phyloP scores from a whole-genome alignment of 2,329 filamentous ascomycete species.

The Aspergillus calidoustus region DNA sequence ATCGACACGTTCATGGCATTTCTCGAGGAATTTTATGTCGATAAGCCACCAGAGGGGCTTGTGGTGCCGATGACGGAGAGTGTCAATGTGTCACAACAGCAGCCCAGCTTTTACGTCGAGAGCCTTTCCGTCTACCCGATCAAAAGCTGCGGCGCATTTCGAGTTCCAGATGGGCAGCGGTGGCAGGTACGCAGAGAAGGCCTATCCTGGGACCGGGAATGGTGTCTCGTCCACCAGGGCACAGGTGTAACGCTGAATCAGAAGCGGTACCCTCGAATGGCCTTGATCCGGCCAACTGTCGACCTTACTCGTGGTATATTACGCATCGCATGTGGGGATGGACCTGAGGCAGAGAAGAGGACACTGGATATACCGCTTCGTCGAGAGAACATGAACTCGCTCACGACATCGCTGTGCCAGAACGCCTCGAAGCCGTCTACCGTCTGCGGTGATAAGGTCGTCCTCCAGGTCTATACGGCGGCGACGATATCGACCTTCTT shows the following conservation, averaged over 20 bases:
- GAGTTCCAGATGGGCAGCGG: slow-evolving; percentile 62
- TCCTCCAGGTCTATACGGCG: slow-evolving; percentile 71
- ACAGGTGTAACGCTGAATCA: slow-evolving; percentile 85
- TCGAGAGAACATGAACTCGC: slow-evolving; percentile 47
- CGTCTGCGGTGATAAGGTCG: slow-evolving; percentile 82
- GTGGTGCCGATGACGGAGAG: slow-evolving; percentile 22
- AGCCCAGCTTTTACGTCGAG: slow-evolving; percentile 58
- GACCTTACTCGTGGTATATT: slow-evolving; percentile 72
- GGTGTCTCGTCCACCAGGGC: slow-evolving; percentile 88
- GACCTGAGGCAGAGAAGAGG: slow-evolving; percentile 35
- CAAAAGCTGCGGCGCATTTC: slow-evolving; percentile 87
- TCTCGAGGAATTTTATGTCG: slow-evolving; percentile 69
- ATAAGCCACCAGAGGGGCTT: slow-evolving; percentile 32
- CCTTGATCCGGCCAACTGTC: slow-evolving; percentile 74
- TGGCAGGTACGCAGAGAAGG: slow-evolving; percentile 86
- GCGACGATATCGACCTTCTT: slow-evolving; percentile 75
- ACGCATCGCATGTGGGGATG: slow-evolving; percentile 55
- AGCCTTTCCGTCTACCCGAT: slow-evolving; percentile 82
- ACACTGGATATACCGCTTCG: slow-evolving; percentile 43
- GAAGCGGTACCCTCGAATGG: slow-evolving; percentile 87
- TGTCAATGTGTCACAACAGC: slow-evolving; percentile 11
- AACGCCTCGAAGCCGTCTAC: slow-evolving; percentile 57
- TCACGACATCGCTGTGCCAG: slow-evolving; percentile 67
- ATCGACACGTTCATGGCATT: slow-evolving; percentile 74
- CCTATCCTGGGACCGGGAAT: slow-evolving; percentile 92